Conservation (phyloP, 1,139 yeast genomes). For the Yamadazyma atmosphaerica region DNA sequence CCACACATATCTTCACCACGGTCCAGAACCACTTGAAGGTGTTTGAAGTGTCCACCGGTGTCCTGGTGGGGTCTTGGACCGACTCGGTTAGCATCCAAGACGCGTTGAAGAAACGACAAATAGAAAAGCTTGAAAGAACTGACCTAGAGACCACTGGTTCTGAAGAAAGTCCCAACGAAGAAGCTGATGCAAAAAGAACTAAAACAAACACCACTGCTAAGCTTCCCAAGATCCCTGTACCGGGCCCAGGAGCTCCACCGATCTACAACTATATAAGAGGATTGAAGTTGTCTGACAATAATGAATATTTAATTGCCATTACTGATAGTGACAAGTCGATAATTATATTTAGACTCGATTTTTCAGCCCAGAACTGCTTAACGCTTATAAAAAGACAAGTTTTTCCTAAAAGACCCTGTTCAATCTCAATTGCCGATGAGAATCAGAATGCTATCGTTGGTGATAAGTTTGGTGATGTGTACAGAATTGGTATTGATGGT, state of each 20-base stretch:
- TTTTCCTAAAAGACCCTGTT: slow-evolving; percentile 88
- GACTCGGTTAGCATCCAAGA: slow-evolving; percentile 51
- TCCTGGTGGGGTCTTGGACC: slow-evolving; percentile 52
- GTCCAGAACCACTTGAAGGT: slow-evolving; percentile 59
- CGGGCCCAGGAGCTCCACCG: slow-evolving; percentile 69
- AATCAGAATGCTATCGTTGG: slow-evolving; percentile 64
- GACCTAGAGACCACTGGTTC: slow-evolving; percentile 16
- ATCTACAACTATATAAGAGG: slow-evolving; percentile 66
- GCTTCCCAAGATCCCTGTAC: slow-evolving; percentile 57
- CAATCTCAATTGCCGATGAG: slow-evolving; percentile 61
- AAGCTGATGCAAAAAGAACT: slow-evolving; percentile 26
- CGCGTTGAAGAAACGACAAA: slow-evolving; percentile 45
- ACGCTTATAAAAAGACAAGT: slow-evolving; percentile 66
- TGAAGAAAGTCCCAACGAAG: slow-evolving; percentile 12
- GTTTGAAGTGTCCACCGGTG: slow-evolving; percentile 36
- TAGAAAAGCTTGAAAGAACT: slow-evolving; percentile 42
- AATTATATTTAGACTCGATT: slow-evolving; percentile 54
- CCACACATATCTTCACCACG: slow-evolving; percentile 52
- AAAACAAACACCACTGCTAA: slow-evolving; percentile 34
- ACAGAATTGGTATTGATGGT: slow-evolving; percentile 47
- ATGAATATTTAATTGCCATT: slow-evolving; percentile 59
- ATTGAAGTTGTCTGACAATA: slow-evolving; percentile 50
- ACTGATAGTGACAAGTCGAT: slow-evolving; percentile 86
- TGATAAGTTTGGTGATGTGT: slow-evolving; percentile 98
- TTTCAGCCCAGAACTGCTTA: slow-evolving; percentile 35